Percentiles rank a stretch among this genome's conserved stretches.
Conservation (phyloP, 139 green algal genomes). For the Coccomyxa sp. region DNA sequence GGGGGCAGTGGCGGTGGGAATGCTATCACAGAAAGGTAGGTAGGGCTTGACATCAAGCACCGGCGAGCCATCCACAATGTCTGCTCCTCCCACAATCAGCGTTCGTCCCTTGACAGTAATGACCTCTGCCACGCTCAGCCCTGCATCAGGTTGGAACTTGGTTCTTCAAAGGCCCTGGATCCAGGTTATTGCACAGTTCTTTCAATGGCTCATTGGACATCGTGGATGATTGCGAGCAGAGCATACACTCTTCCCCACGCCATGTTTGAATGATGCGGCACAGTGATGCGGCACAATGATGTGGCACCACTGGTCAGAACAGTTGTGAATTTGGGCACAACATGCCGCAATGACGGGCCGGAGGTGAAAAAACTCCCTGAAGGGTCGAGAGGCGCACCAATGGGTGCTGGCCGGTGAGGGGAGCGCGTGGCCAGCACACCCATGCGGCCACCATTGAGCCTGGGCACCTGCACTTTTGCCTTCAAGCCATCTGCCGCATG, state of each 20-base stretch:
- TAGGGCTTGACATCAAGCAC: conserved; percentile 95
- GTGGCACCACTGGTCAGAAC: not conserved
- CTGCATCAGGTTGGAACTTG: conserved; percentile 35
- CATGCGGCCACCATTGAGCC: conserved; percentile 73
- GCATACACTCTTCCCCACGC: not conserved
- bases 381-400: conserved; percentile 23
- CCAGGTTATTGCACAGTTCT: not conserved
- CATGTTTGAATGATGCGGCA: not conserved
- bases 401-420: conserved; percentile 72
- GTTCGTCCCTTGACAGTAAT: conserved; percentile 32
- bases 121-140: conserved; percentile 71
- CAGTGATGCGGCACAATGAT: not conserved
- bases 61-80: conserved; percentile 87
- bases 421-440: conserved; percentile 84
- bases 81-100: conserved; percentile 68
- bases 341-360: not conserved
- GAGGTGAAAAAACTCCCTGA: not conserved
- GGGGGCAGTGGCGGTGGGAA: conserved; percentile 60
- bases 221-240: not conserved
- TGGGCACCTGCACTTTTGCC: conserved; percentile 72
- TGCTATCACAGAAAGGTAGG: conserved; percentile 77
- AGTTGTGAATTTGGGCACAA: conserved; percentile 1
- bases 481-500: conserved; percentile 34
- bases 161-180: not conserved
- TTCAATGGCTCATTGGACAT: not conserved